phyloP scores from a whole-genome alignment of 208 protist genomes.

The Porcisia hertigi region DNA sequence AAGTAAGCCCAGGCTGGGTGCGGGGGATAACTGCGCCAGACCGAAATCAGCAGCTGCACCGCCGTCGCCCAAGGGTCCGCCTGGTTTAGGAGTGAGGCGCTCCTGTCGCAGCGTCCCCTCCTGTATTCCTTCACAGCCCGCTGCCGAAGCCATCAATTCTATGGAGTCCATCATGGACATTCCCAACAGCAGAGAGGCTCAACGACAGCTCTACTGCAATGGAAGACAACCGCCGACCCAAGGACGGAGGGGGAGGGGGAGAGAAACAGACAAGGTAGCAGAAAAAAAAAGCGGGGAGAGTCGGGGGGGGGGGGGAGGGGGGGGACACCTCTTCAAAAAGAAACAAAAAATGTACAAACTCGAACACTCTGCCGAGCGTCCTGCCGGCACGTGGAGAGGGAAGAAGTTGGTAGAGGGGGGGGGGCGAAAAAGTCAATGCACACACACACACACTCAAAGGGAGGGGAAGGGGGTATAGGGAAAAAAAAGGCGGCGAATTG shows the following conservation, averaged over 20 bases:
- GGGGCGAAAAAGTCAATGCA: not conserved
- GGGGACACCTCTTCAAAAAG: no score
- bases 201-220: not conserved
- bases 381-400: no score
- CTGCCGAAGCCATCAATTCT: not conserved
- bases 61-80: slow-evolving; percentile 1
- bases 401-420: no score
- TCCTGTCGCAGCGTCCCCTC: slow-evolving; percentile 14
- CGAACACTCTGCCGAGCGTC: no score
- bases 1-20: slow-evolving; percentile 4
- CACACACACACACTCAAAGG: not conserved
- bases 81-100: slow-evolving; percentile 8
- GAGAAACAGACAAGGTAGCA: no score
- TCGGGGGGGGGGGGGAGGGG: no score
- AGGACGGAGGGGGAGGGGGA: no score
- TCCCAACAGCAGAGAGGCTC: not conserved
- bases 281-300: no score
- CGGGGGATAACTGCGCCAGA: slow-evolving; percentile 2
- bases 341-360: no score
- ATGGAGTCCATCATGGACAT: not conserved
- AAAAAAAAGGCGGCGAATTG: not conserved
- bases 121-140: not conserved
- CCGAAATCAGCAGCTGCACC: slow-evolving; percentile 1
- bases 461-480: not conserved
- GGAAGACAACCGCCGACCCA: no score